phyloP scores from a whole-genome alignment of 768 basidiomycete genomes.

The Amanita rubescens region DNA sequence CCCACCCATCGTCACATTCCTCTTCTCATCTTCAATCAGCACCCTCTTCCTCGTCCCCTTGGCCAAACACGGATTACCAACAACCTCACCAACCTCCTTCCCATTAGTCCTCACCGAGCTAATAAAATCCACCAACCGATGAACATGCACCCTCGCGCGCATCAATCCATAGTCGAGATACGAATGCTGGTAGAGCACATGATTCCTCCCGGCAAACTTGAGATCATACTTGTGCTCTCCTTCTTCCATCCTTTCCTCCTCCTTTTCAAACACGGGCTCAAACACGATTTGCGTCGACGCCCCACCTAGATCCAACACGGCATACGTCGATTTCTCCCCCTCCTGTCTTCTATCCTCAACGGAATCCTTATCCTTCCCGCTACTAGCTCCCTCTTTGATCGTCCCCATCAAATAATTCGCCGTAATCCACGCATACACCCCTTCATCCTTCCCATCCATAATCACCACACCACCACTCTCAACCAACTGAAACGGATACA shows the following conservation, averaged over 20 bases:
- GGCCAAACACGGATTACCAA: slow-evolving; percentile 82
- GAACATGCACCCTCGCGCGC: slow-evolving; percentile 77
- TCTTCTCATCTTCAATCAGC: slow-evolving; percentile 46
- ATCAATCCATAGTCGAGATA: slow-evolving; percentile 96
- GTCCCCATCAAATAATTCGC: slow-evolving; percentile 86
- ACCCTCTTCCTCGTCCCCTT: slow-evolving; percentile 56
- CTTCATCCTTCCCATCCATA: slow-evolving; percentile 96
- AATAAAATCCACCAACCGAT: slow-evolving; percentile 89
- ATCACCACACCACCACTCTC: slow-evolving; percentile 65
- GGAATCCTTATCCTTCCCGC: too few species aligned
- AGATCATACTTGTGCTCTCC: slow-evolving; percentile 93
- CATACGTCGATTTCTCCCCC: slow-evolving; percentile 68
- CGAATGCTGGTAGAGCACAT: slow-evolving; percentile 92
- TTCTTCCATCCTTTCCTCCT: slow-evolving; percentile 40
- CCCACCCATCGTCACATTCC: slow-evolving; percentile 82
- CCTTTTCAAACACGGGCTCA: slow-evolving; percentile 54
- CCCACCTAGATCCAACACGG: slow-evolving; percentile 93
- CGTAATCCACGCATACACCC: slow-evolving; percentile 97
- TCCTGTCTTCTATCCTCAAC: too few species aligned
- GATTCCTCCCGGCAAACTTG: slow-evolving; percentile 58
- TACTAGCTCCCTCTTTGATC: slow-evolving; percentile 35
- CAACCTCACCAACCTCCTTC: slow-evolving; percentile 13
- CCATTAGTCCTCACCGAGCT: slow-evolving; percentile 29
- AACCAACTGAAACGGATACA: slow-evolving; percentile 58
- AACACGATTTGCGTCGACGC: slow-evolving; percentile 98